Percentiles rank a stretch among this genome's conserved stretches.
Conservation (phyloP, 257 asterid species). For the Petunia axillaris region DNA sequence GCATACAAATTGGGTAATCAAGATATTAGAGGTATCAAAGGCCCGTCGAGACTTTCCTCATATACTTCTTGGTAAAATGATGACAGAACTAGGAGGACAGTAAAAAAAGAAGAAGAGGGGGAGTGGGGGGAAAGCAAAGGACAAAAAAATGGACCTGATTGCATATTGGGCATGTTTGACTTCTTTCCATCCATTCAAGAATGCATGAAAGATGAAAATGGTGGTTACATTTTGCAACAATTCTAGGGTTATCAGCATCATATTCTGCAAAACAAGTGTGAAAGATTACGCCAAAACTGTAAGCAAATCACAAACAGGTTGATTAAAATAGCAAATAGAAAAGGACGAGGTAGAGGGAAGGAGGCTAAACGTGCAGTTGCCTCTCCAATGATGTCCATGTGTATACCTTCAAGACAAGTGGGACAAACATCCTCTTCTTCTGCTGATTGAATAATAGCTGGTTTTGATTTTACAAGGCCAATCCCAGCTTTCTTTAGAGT, state of each 20-base stretch:
- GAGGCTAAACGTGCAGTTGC: background rate
- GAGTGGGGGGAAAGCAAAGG: background rate
- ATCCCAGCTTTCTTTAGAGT: slow-evolving; percentile 47
- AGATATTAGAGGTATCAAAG: background rate
- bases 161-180: slow-evolving; percentile 76
- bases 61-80: background rate
- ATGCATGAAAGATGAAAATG: slow-evolving; percentile 89
- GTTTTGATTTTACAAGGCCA: slow-evolving; percentile 45
- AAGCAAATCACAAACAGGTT: background rate
- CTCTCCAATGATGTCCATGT: background rate
- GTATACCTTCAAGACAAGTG: slow-evolving; percentile 81
- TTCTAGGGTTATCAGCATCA: slow-evolving; percentile 66
- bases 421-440: slow-evolving; percentile 76
- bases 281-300: background rate
- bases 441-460: slow-evolving; percentile 29
- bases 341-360: background rate
- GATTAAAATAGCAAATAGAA: background rate
- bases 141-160: slow-evolving; percentile 52
- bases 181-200: slow-evolving; percentile 89
- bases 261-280: slow-evolving; percentile 54
- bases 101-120: background rate
- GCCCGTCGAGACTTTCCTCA: background rate
- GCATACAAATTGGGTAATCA: background rate
- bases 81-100: background rate
- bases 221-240: slow-evolving; percentile 67